Evolutionary conservation across 441 rosid species (phyloP).

Genomic region (Arabidopsis lyrata): DNA sequence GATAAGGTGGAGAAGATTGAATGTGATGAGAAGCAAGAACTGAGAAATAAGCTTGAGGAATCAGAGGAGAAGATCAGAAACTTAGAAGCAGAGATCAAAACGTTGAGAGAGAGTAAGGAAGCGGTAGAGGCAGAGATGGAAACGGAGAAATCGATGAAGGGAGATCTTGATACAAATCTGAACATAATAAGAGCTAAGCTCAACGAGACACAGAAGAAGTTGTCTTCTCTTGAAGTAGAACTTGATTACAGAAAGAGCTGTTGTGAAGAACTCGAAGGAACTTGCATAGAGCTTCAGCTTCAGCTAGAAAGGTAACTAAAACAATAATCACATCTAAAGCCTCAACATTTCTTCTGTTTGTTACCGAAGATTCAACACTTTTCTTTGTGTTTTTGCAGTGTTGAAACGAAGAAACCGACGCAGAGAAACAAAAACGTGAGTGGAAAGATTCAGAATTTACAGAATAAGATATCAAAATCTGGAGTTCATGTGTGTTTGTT

Average conservation of each 20-base stretch:
- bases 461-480: background rate
- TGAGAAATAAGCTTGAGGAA: conserved; percentile 53
- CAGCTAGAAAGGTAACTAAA: conserved; percentile 75
- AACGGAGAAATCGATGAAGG: conserved; percentile 72
- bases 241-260: conserved; percentile 78
- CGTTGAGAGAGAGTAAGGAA: conserved; percentile 57
- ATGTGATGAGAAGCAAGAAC: conserved; percentile 46
- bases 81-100: conserved; percentile 58
- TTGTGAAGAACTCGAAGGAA: conserved; percentile 89
- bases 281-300: conserved; percentile 93
- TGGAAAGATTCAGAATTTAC: background rate
- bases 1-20: conserved; percentile 52
- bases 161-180: conserved; percentile 86
- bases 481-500: background rate
- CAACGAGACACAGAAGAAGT: conserved; percentile 72
- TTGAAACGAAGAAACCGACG: conserved; percentile 57
- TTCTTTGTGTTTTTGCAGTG: conserved; percentile 53
- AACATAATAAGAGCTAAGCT: conserved; percentile 64
- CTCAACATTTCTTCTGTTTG: conserved; percentile 1
- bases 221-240: conserved; percentile 88
- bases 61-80: conserved; percentile 55
- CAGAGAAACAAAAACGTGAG: conserved; percentile 57
- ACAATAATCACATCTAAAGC: conserved; percentile 10
- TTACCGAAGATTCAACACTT: conserved; percentile 2
- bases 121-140: conserved; percentile 73